phyloP scores from a whole-genome alignment of 768 basidiomycete genomes.

The Collybiopsis luxurians region DNA sequence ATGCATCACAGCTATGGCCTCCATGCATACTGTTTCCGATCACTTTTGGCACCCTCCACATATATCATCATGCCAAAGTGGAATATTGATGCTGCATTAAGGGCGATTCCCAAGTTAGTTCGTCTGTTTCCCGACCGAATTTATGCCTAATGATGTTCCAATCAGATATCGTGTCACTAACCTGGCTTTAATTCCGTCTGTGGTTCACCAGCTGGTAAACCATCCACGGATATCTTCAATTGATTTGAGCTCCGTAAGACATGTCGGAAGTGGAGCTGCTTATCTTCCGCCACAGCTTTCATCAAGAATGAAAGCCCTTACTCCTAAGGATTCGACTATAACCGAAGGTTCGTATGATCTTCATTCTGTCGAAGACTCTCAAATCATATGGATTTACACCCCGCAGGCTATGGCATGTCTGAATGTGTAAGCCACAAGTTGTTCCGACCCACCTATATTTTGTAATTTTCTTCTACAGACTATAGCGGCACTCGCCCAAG shows the following conservation, averaged over 20 bases:
- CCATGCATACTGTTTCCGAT: constrained; percentile 48
- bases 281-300: constrained; percentile 60
- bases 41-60: constrained; percentile 44
- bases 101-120: constrained; percentile 58
- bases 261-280: constrained; percentile 56
- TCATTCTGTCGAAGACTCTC: background rate
- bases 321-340: constrained; percentile 31
- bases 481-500: constrained; percentile 43
- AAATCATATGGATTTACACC: background rate
- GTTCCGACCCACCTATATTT: too few relatives aligned
- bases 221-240: constrained; percentile 45
- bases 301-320: constrained; percentile 33
- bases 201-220: constrained; percentile 63
- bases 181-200: constrained; percentile 57
- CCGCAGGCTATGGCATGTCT: constrained; percentile 68
- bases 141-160: background rate
- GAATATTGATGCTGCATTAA: constrained; percentile 50
- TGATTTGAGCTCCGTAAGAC: constrained; percentile 51
- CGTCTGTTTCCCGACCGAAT: background rate
- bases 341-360: constrained; percentile 40
- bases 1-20: constrained; percentile 68
- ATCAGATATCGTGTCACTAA: constrained; percentile 53
- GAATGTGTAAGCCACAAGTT: constrained; percentile 60
- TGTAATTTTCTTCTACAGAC: constrained; percentile 39
- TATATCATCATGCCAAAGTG: constrained; percentile 58